Evolutionary conservation across 495 filamentous ascomycete genomes (phyloP).

Genomic region (Xylaria intraflava): DNA sequence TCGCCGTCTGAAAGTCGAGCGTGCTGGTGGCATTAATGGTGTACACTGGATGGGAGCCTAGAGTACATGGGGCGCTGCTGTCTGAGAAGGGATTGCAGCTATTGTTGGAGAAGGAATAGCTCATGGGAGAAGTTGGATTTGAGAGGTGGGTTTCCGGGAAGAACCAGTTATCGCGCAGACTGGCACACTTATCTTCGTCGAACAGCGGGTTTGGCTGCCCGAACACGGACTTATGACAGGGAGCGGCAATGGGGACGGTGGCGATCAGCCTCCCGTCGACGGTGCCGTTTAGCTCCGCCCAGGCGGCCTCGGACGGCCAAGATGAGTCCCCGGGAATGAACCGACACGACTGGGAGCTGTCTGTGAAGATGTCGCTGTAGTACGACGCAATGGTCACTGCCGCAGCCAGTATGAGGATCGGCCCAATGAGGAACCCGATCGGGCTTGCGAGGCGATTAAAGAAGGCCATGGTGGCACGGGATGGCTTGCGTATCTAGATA

Average conservation of each 20-base stretch:
- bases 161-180: not conserved
- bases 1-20: conserved; percentile 28
- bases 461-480: too few relatives aligned
- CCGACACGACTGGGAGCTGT: too few relatives aligned
- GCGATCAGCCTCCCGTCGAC: conserved; percentile 36
- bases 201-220: not conserved
- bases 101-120: conserved; percentile 28
- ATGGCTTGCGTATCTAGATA: too few relatives aligned
- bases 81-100: conserved; percentile 51
- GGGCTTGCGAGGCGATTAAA: too few relatives aligned
- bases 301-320: conserved; percentile 25
- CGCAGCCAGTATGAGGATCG: too few relatives aligned
- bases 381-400: too few relatives aligned
- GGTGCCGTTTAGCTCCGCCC: conserved; percentile 35
- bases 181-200: not conserved
- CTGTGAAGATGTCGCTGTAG: too few relatives aligned
- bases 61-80: conserved; percentile 33
- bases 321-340: conserved; percentile 21
- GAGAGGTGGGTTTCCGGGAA: not conserved
- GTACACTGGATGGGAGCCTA: conserved; percentile 50
- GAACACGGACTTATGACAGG: conserved; percentile 34
- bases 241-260: conserved; percentile 38
- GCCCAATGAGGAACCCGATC: too few relatives aligned
- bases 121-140: conserved; percentile 28
- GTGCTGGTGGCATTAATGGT: conserved; percentile 37